Base-by-base conservation (phyloP, 176 grass and related monocot species). In the Typha latifolia region DNA sequence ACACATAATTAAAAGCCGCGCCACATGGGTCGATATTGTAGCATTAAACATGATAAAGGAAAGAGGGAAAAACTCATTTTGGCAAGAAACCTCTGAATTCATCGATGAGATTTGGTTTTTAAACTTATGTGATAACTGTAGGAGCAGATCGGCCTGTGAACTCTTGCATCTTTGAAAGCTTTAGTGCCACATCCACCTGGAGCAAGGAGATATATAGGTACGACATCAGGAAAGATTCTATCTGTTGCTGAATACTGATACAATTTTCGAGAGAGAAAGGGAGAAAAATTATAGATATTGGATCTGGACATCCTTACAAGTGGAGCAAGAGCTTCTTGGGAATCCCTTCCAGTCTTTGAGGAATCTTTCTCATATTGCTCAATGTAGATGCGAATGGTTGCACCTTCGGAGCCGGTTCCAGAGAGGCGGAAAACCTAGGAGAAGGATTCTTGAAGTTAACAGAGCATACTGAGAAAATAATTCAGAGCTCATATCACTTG, bases 361-460 rank as follows among this genome's bases (percentile, higher is more conserved):
- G 89, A 52, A 74, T 99, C 86, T 53, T 79, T 87, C 83, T 93
- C 89, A 49, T 99, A 93, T 76, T 99, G 89, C 72, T 99, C 94
- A 59, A 99, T 90, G 79, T 99, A 99, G 13, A 99, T 81, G 29
- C 94, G 81, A 51, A 99, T 90, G 7, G 95, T 99, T 8, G 95
- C 95, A 48, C 95, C 95, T 22, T 76, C 94, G 18, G 94, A 93
- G 32, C 89, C 94, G 52, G 94, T 99, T 65, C 94, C 89, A 72
- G 94, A 99, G 27, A 99, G 81, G 18, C 89, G 94, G 85, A 86
- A 99, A 69, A 99, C 85, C 94, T 97, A 66, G 6, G 81, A 78
- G 16, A 34, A 56, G 18, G 49, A 59, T 6, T 82, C 49, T 27
- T 69, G 23, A 50, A 24, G 22, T 80, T 70, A 49, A 52, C 29